A percentile compares a stretch with the other conserved stretches of the same genome.
phyloP scores from a whole-genome alignment of 2,329 filamentous ascomycete genomes.

The Endothia cerciana region DNA sequence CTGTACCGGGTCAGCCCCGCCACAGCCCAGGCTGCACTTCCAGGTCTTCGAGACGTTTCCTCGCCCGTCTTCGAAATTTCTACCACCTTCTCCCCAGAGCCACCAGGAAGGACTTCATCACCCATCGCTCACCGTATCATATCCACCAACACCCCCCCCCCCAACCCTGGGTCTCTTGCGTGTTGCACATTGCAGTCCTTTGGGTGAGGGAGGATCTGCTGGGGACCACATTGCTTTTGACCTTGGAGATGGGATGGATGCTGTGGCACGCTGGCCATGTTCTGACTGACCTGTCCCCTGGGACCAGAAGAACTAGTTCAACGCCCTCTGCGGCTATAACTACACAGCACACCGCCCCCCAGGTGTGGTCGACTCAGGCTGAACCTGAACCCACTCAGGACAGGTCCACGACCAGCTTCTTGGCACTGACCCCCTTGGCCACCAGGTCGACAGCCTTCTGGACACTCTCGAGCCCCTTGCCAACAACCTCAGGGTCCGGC shows the following conservation, averaged over 20 bases:
- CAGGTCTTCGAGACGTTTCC: neutral
- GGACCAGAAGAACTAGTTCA: too few species aligned
- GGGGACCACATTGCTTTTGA: too few species aligned
- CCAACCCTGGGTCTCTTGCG: neutral
- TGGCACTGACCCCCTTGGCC: conserved; percentile 13
- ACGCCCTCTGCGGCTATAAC: too few species aligned
- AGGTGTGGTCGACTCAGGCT: too few species aligned
- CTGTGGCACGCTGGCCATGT: too few species aligned
- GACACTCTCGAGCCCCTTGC: conserved; percentile 19
- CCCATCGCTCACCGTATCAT: neutral
- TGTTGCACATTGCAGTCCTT: too few species aligned
- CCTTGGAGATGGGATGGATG: too few species aligned
- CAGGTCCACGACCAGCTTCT: conserved; percentile 19
- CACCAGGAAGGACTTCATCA: neutral
- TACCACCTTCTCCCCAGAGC: neutral
- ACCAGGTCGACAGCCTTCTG: conserved; percentile 21
- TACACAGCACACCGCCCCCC: neutral
- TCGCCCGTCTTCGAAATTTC: neutral
- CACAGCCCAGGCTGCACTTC: neutral
- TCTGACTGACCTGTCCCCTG: too few species aligned
- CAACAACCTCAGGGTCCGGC: conserved; percentile 18
- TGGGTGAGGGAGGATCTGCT: too few species aligned
- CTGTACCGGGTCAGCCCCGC: neutral
- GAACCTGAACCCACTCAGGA: neutral
- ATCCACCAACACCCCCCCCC: too few species aligned